Evolutionary conservation across 345 rosid genomes (phyloP), one percentile per base, ranked within the genome.

Genomic region (Populus ilicifolia): DNA sequence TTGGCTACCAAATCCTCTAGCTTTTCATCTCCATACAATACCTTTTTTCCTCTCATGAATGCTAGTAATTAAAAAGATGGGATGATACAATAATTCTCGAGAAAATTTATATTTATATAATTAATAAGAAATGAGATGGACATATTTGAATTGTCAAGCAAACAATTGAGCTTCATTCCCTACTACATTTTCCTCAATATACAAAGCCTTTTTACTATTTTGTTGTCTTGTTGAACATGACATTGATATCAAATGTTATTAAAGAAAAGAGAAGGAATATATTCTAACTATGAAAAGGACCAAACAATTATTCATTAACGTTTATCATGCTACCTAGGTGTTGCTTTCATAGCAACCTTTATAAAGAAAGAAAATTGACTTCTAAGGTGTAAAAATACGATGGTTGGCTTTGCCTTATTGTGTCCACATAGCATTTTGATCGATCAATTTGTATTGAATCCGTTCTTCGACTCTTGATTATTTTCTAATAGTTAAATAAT

Each of bases 11-110:
- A 73, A 84, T 82, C 17, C 59, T 20, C 61, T 35, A 59, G 64
- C 83, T 79, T 86, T 85, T 78, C 71, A 79, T 82, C 87, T 80
- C 62, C 90, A 85, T 84, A 80, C 90, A 78, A 85, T 86, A 73
- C 83, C 88, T 25, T 85, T 85, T 87, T 83, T 83, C 86, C 77
- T 78, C 44, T 1, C 5, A 9, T 69, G 6, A 17, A 17, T 33
- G 1, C 17, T 3, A 10, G 44, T 41, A 8, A 20, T 52, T 0
- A 21, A 52, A 23, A 17, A 50, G 50, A 52, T 76, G 52, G 29
- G 27, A 54, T 61, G 59, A 36, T 18, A 20, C 5, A 46, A 23
- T 30, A 14, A 41, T 41, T 36, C 56, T 23, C 20, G 16, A 17
- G 5, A 1, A 21, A 38, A 64, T 73, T 30, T 75, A 6, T 12